Base-by-base conservation (phyloP, 2,329 filamentous ascomycete genomes). In the Fusarium armeniacum region DNA sequence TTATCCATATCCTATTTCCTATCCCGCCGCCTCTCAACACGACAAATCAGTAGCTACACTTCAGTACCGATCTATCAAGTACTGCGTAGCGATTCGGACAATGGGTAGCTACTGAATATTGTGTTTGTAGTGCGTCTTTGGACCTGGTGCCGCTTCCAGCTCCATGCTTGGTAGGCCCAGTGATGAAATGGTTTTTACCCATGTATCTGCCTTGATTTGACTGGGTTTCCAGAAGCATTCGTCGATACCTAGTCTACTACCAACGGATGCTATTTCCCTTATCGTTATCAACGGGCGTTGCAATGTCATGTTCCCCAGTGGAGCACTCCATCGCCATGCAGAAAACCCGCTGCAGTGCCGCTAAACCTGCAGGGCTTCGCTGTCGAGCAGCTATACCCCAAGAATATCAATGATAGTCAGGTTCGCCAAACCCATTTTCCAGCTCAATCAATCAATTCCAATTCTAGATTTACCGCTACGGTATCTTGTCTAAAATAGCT, bases 261-360 rank as follows among this genome's bases (percentile, higher is more conserved):
- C 41, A 44, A 38, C n/a, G 11, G 36, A 65, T 26, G 59, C 55
- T 52, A 47, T 62, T 54, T 13, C 46, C 44, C 52, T 72, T 73
- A 70, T 71, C 70, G 58, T 55, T 73, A 65, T 69, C 58, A 58
- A 40, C 52, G 20, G 20, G 20, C 20, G 49, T 24, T 67, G 44
- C 32, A 49, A 36, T 51, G 44, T 33, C 36, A 18, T 55, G 20
- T 16, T 28, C 32, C 18, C 32, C 18, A 53, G 64, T 57, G 44
- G 56, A 58, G 58, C 33, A 35, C 49, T 36, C 51, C 28, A 49
- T 47, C 46, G 32, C 44, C 33, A 46, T 63, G 67, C 52, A 65
- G 65, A 38, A 9, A 47, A 30, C 52, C 62, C 41, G 56, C 46
- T 67, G 33, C 28, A 47, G 49, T 49, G 53, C 56, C 50, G 40